Evolutionary conservation across 805 yeast species (phyloP).

Genomic region (Martiniozyma abietophila): DNA sequence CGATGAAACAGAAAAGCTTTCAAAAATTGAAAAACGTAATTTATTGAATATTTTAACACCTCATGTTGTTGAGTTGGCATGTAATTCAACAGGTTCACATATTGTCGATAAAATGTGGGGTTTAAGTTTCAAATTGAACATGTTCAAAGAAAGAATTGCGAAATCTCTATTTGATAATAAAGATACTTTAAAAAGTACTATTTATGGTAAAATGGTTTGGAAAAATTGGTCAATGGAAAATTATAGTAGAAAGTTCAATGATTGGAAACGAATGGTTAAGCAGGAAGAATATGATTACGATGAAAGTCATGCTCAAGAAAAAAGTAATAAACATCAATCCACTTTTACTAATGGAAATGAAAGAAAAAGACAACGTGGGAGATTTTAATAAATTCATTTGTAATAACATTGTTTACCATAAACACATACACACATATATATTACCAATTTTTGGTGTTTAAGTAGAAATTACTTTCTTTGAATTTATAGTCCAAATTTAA

Average conservation of each 20-base stretch:
- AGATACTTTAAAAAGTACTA: slow-evolving; percentile 69
- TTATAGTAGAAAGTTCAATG: slow-evolving; percentile 61
- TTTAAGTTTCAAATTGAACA: slow-evolving; percentile 66
- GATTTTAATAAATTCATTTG: too few relatives aligned
- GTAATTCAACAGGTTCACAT: slow-evolving; percentile 88
- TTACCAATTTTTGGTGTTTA: too few relatives aligned
- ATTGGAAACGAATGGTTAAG: slow-evolving; percentile 68
- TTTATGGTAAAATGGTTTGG: slow-evolving; percentile 89
- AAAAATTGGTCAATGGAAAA: slow-evolving; percentile 88
- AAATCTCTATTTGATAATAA: slow-evolving; percentile 49
- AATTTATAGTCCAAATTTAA: too few relatives aligned
- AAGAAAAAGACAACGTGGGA: neutral
- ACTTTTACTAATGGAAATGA: neutral
- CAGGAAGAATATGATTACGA: slow-evolving; percentile 35
- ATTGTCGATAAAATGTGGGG: slow-evolving; percentile 77
- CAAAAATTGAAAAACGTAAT: slow-evolving; percentile 46
- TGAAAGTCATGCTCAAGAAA: neutral
- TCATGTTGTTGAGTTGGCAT: slow-evolving; percentile 50
- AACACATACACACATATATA: too few relatives aligned
- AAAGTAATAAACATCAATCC: too few relatives aligned
- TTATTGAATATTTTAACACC: slow-evolving; percentile 53
- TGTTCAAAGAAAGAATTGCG: slow-evolving; percentile 83
- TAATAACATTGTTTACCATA: too few relatives aligned
- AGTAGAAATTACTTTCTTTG: too few relatives aligned
- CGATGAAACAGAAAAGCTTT: slow-evolving; percentile 33